phyloP scores from a whole-genome alignment of 2,329 filamentous ascomycete species.

The Neocatenulostroma microsporum region DNA sequence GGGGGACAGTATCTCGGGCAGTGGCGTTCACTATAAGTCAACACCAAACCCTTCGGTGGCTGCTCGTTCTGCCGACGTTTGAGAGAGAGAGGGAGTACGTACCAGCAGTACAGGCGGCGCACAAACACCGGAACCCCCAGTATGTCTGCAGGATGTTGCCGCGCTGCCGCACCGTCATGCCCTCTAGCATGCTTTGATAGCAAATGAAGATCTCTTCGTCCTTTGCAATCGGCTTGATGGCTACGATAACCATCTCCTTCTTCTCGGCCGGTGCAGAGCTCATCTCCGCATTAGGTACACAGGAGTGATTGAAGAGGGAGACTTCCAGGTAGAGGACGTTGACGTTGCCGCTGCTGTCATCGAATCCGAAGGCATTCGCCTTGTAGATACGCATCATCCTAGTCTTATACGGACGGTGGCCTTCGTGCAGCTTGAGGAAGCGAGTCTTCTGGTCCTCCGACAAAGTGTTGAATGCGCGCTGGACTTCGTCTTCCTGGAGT shows the following conservation, averaged over 20 bases:
- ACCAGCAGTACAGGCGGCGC: slow-evolving; percentile 3
- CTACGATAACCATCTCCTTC: slow-evolving; percentile 1
- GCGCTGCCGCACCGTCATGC: neutral
- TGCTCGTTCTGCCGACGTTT: too few relatives aligned
- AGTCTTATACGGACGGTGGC: slow-evolving; percentile 2
- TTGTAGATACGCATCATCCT: slow-evolving; percentile 8
- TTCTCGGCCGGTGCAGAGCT: neutral
- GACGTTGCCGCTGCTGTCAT: neutral
- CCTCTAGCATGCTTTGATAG: slow-evolving; percentile 4
- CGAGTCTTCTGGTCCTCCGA: slow-evolving; percentile 1
- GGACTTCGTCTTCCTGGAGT: neutral
- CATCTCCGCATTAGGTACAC: slow-evolving; percentile 8
- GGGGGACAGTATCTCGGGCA: too few relatives aligned
- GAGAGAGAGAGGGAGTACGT: too few relatives aligned
- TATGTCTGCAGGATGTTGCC: slow-evolving; percentile 2
- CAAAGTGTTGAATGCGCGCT: slow-evolving; percentile 4
- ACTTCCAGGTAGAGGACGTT: slow-evolving; percentile 2
- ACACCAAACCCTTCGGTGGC: too few relatives aligned
- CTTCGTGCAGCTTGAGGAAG: slow-evolving; percentile 9
- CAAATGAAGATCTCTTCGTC: slow-evolving; percentile 10
- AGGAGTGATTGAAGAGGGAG: slow-evolving; percentile 11
- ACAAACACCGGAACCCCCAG: slow-evolving; percentile 6
- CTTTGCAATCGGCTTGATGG: slow-evolving; percentile 6
- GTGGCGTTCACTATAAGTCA: too few relatives aligned
- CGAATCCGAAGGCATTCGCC: slow-evolving; percentile 4